Evolutionary conservation across 2,329 filamentous ascomycete genomes (phyloP), one percentile per base, ranked within the genome.

Genomic region (Neopestalotiopsis clavispora): DNA sequence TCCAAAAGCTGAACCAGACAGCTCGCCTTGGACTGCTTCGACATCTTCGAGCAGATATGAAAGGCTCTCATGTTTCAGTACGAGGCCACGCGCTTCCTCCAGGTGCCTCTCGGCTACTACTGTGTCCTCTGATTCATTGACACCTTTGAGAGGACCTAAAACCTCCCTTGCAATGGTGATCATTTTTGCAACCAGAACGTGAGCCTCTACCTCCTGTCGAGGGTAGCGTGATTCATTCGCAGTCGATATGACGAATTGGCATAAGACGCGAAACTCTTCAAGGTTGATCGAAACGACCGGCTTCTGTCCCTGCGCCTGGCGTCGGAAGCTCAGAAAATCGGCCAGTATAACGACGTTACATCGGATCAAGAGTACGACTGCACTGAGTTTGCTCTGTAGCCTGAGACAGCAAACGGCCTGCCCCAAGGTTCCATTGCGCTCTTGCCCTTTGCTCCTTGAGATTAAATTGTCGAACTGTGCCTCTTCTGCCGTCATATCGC

Each of bases 171-270:
- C 81, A 1, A 88, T 72, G 0, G 79, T 81, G 49, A 79, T 80
- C 17, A 86, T 80, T 10, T 83, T 82, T 0, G 83, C 84, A 32
- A 81, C 80, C 69, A 84, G 85, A 34, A 89, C 77, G 63, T 84
- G 79, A 0, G 80, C 84, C 73, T 89, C 85, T 0, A 82, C 80
- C 68, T 85, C 76, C 14, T 85, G 82, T 2, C 80, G 76, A 2
- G 79, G 72, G 45, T 82, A 78, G 5, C 74, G 76, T 1, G 79
- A 74, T 2, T 61, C 66, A 1, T 60, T 64, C 0, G 86, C 84
- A 0, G 75, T 71, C 0, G 78, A 38, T 23, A 84, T 79, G n/a
- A 89, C 74, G 0, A 56, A 60, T 1, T 77, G 60, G 71, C 84
- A 86, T 14, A 82, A 79, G 0, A 74, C 58, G 4, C 80, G 76